phyloP scores from a whole-genome alignment of 495 filamentous ascomycete genomes.

The Penicillium simplicissimum region DNA sequence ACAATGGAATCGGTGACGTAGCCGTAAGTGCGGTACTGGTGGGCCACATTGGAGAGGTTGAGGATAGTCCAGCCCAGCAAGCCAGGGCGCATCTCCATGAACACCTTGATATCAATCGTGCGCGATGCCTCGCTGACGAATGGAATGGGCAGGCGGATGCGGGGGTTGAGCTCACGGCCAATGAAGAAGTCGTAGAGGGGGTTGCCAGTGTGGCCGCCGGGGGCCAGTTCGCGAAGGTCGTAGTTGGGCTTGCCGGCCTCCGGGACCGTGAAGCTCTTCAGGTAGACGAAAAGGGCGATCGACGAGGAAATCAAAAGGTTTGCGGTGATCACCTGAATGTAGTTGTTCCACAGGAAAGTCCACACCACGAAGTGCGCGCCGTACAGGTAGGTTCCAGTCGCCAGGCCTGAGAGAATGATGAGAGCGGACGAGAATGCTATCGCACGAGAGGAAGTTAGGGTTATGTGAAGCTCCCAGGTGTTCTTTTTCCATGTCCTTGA shows the following conservation, averaged over 20 bases:
- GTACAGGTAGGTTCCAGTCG: slow-evolving; percentile 70
- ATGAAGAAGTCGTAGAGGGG: slow-evolving; percentile 96
- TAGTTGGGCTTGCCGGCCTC: slow-evolving; percentile 57
- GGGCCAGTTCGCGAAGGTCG: slow-evolving; percentile 73
- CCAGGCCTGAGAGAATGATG: slow-evolving; percentile 64
- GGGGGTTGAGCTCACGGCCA: slow-evolving; percentile 94
- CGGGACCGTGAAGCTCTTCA: slow-evolving; percentile 77
- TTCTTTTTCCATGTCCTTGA: not conserved
- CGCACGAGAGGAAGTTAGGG: slow-evolving; percentile 16
- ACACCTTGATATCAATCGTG: slow-evolving; percentile 87
- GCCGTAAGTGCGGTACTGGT: slow-evolving; percentile 82
- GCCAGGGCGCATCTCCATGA: slow-evolving; percentile 87
- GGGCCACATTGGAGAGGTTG: slow-evolving; percentile 80
- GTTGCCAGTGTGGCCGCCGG: slow-evolving; percentile 82
- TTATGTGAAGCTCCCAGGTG: not conserved
- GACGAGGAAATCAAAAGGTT: slow-evolving; percentile 72
- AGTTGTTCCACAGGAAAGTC: slow-evolving; percentile 93
- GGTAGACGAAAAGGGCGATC: slow-evolving; percentile 75
- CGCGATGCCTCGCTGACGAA: slow-evolving; percentile 52
- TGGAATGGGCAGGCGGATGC: slow-evolving; percentile 72
- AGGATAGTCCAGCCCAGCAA: slow-evolving; percentile 88
- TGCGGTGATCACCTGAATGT: slow-evolving; percentile 77
- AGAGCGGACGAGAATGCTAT: slow-evolving; percentile 77
- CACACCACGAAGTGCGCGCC: slow-evolving; percentile 84
- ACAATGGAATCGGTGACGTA: slow-evolving; percentile 86